Conservation (phyloP, 345 rosid species). For the Litchi chinensis region DNA sequence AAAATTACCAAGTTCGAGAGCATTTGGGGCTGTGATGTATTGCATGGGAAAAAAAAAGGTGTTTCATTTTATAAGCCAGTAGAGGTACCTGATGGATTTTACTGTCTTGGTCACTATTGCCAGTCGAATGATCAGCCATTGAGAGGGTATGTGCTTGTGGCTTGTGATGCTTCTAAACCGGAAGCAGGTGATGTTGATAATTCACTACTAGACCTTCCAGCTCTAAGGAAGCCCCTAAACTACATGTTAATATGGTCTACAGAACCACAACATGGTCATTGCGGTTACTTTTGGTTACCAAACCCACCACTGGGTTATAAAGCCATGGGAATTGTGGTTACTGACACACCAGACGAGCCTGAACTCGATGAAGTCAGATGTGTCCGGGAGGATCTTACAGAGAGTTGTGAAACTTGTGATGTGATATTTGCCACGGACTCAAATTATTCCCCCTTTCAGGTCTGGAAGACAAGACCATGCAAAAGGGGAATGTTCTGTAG, state of each 20-base stretch:
- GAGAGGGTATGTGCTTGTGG: slow-evolving; percentile 78
- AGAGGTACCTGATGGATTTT: slow-evolving; percentile 66
- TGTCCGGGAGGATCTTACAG: slow-evolving; percentile 80
- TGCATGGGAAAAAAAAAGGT: slow-evolving; percentile 48
- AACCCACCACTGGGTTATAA: slow-evolving; percentile 78
- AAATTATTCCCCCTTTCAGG: slow-evolving; percentile 46
- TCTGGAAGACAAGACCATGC: slow-evolving; percentile 72
- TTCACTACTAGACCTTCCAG: slow-evolving; percentile 33
- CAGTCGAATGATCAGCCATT: slow-evolving; percentile 63
- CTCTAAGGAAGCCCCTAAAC: slow-evolving; percentile 59
- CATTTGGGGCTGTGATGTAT: slow-evolving; percentile 58
- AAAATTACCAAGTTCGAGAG: slow-evolving; percentile 60
- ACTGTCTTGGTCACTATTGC: slow-evolving; percentile 78
- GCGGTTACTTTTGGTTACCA: slow-evolving; percentile 82
- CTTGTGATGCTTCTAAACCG: slow-evolving; percentile 29
- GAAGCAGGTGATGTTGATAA: slow-evolving; percentile 19
- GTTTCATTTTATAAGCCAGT: slow-evolving; percentile 66
- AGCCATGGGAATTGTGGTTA: slow-evolving; percentile 82
- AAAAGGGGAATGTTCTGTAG: slow-evolving; percentile 64
- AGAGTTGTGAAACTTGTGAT: slow-evolving; percentile 65
- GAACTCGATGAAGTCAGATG: slow-evolving; percentile 65
- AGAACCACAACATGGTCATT: slow-evolving; percentile 39
- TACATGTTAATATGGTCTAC: slow-evolving; percentile 59
- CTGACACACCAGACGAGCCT: slow-evolving; percentile 51
- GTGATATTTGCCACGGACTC: slow-evolving; percentile 44